Evolutionary conservation across 176 grass and related monocot species (phyloP).

Genomic region (Puccinellia tenuiflora): DNA sequence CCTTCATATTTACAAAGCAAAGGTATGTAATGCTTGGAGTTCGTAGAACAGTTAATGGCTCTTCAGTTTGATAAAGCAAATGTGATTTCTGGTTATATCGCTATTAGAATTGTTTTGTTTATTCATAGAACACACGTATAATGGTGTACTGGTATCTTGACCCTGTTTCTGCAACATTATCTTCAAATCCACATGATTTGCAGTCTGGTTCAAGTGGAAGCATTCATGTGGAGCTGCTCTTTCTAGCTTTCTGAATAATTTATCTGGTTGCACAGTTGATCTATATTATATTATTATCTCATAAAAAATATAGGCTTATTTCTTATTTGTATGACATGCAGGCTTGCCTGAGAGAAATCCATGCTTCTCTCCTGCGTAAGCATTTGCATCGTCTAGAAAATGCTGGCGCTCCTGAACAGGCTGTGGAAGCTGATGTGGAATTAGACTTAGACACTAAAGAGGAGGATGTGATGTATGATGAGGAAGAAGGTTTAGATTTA

Average conservation of each 20-base stretch:
- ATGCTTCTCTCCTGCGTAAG: slow-evolving; percentile 86
- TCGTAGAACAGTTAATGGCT: neutral
- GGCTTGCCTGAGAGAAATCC: slow-evolving; percentile 89
- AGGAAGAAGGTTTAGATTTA: slow-evolving; percentile 57
- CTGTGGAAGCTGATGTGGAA: slow-evolving; percentile 44
- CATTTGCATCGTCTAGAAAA: slow-evolving; percentile 84
- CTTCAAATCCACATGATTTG: slow-evolving; percentile 8
- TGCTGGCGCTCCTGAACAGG: slow-evolving; percentile 34
- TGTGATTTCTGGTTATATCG: neutral
- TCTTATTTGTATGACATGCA: slow-evolving; percentile 26
- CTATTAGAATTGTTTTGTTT: neutral
- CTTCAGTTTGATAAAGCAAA: slow-evolving; percentile 4
- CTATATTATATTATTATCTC: neutral
- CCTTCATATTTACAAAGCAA: slow-evolving; percentile 96
- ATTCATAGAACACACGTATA: neutral
- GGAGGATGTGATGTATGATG: slow-evolving; percentile 39
- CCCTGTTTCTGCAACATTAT: neutral
- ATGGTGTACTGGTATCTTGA: neutral
- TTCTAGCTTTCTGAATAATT: slow-evolving; percentile 1
- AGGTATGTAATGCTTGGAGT: slow-evolving; percentile 55
- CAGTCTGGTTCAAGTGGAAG: neutral
- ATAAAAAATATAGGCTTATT: neutral
- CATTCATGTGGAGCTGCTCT: slow-evolving; percentile 2
- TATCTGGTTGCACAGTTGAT: neutral
- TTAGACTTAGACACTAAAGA: slow-evolving; percentile 17